phyloP scores from a whole-genome alignment of 192 early-diverging fungal species.

The Dissophora ornata region DNA sequence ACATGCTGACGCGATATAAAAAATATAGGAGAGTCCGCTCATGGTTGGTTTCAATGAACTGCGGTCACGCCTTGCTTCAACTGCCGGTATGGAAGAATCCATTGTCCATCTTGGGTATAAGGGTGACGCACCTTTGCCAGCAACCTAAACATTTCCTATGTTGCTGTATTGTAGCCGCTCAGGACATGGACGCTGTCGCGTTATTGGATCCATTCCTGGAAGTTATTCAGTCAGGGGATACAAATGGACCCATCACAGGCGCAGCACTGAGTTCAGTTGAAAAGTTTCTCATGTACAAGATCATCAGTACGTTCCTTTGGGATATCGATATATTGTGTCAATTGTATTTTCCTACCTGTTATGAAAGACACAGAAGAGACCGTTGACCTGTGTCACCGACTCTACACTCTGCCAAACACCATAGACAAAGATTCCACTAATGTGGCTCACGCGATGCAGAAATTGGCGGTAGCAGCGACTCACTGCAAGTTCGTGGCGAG shows the following conservation, averaged over 20 bases:
- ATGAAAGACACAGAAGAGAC: constrained; percentile 9
- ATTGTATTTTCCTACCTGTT: not conserved
- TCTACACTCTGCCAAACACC: not conserved
- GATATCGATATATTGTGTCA: constrained; percentile 1
- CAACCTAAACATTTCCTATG: not conserved
- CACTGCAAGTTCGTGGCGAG: constrained; percentile 97
- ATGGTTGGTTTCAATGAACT: constrained; percentile 78
- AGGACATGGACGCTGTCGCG: constrained; percentile 70
- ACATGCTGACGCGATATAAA: no score
- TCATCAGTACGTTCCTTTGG: constrained; percentile 62
- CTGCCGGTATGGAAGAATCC: constrained; percentile 46
- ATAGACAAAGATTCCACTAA: constrained; percentile 68
- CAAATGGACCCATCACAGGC: constrained; percentile 93
- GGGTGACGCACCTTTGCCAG: no score
- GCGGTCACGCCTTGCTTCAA: constrained; percentile 64
- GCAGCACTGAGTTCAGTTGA: constrained; percentile 91
- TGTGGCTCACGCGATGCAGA: constrained; percentile 75
- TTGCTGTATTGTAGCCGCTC: constrained; percentile 61
- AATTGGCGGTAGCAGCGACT: constrained; percentile 84
- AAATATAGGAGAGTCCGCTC: constrained; percentile 74
- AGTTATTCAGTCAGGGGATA: constrained; percentile 92
- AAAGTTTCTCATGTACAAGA: constrained; percentile 87
- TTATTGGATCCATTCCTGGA: constrained; percentile 94
- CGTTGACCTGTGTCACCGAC: not conserved
- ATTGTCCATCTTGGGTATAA: constrained; percentile 4